Evolutionary conservation across 805 yeast genomes (phyloP).

Genomic region (Saccharomycopsis fibuligera): DNA sequence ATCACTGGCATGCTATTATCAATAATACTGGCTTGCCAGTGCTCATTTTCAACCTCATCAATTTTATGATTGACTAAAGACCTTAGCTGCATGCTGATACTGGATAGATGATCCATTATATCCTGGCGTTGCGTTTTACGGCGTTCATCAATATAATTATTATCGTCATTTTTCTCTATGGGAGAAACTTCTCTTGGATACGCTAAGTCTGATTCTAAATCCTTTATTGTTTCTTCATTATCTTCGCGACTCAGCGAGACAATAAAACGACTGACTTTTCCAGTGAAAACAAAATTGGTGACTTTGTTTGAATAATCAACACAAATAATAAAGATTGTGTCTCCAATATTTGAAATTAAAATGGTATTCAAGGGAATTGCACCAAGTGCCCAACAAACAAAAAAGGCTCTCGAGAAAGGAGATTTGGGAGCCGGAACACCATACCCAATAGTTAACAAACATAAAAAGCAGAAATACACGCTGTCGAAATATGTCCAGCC

Average conservation of each 20-base stretch:
- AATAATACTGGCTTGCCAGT: too few relatives aligned
- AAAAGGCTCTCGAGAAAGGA: constrained; percentile 64
- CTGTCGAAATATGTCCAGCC: constrained; percentile 66
- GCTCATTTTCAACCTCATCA: too few relatives aligned
- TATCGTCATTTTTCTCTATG: not conserved
- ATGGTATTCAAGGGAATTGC: constrained; percentile 89
- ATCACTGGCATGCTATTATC: too few relatives aligned
- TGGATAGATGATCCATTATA: too few relatives aligned
- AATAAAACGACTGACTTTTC: not conserved
- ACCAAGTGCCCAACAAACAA: constrained; percentile 71
- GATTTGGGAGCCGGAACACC: constrained; percentile 66
- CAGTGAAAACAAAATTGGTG: constrained; percentile 12
- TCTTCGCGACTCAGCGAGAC: not conserved
- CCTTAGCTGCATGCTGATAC: too few relatives aligned
- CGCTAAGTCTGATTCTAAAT: not conserved
- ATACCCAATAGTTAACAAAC: constrained; percentile 78
- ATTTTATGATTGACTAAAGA: too few relatives aligned
- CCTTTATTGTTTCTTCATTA: constrained; percentile 6
- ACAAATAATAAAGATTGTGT: constrained; percentile 37
- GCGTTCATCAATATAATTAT: too few relatives aligned
- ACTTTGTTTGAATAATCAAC: constrained; percentile 21
- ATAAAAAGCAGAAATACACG: constrained; percentile 70
- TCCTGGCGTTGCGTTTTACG: too few relatives aligned
- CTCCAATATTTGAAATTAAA: constrained; percentile 66
- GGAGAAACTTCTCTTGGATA: not conserved